Conservation (phyloP, 148 eudicot genomes). For the Fagopyrum tataricum region DNA sequence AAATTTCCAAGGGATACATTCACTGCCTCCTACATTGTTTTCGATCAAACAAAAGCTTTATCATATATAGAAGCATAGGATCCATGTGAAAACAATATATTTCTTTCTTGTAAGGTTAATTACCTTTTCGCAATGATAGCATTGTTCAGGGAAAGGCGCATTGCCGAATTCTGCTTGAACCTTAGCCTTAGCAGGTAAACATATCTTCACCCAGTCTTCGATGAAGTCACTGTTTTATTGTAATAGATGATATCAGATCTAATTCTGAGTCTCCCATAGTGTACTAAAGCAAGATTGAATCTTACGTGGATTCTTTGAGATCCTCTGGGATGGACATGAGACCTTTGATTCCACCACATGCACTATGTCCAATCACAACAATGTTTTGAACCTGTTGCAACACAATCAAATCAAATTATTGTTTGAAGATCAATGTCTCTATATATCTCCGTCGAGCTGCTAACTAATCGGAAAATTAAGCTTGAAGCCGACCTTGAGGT, state of each 20-base stretch:
- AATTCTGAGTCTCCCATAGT: background rate
- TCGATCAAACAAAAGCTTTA: background rate
- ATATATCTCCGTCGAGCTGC: background rate
- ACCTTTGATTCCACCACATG: conserved; percentile 98
- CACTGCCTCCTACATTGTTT: conserved; percentile 74
- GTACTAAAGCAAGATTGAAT: background rate
- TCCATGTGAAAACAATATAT: background rate
- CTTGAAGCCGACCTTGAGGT: conserved; percentile 55
- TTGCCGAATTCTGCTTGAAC: conserved; percentile 38
- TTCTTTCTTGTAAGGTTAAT: no score
- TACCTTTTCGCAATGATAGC: conserved; percentile 74
- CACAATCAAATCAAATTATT: background rate
- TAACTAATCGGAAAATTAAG: no score
- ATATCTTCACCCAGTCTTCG: conserved; percentile 86
- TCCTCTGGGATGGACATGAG: conserved; percentile 77
- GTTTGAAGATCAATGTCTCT: background rate
- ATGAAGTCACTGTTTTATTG: conserved; percentile 62
- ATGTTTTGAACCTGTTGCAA: conserved; percentile 58
- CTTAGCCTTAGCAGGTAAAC: conserved; percentile 81
- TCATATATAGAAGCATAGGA: background rate
- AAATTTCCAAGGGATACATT: conserved; percentile 89
- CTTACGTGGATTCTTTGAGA: conserved; percentile 63
- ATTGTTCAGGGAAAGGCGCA: conserved; percentile 54
- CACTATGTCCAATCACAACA: conserved; percentile 91
- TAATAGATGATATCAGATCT: no score